phyloP scores from a whole-genome alignment of 495 filamentous ascomycete species.

The Pseudomonodictys pantanalensis region DNA sequence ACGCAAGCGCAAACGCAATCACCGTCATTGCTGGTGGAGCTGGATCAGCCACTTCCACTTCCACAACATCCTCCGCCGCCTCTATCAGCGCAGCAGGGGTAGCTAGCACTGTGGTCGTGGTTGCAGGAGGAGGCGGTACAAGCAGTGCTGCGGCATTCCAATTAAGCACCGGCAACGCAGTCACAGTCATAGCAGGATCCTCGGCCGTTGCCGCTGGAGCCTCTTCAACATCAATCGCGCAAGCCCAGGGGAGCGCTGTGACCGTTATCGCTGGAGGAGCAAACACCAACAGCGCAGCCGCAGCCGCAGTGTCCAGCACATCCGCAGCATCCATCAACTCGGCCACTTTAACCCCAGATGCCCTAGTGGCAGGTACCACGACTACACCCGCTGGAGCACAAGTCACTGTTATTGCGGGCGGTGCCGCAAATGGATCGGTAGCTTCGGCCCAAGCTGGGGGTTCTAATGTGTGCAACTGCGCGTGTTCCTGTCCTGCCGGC shows the following conservation, averaged over 20 bases:
- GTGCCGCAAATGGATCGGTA: not conserved
- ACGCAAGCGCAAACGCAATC: not conserved
- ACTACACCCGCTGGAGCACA: not conserved
- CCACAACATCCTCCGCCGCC: not conserved
- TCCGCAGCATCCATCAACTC: constrained; percentile 6
- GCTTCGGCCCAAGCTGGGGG: not conserved
- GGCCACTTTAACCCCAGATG: not conserved
- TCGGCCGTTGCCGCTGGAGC: not conserved
- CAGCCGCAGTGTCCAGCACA: not conserved
- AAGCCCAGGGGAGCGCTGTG: not conserved
- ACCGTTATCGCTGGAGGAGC: not conserved
- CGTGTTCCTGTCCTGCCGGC: constrained; percentile 18
- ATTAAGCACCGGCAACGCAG: not conserved
- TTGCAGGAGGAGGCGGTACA: not conserved
- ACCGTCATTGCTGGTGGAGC: not conserved
- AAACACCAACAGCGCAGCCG: not conserved
- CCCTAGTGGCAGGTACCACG: not conserved
- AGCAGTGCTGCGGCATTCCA: not conserved
- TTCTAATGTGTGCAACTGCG: constrained; percentile 15
- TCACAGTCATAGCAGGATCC: not conserved
- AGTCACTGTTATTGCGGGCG: constrained; percentile 19
- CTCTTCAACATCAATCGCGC: not conserved
- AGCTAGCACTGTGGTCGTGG: not conserved
- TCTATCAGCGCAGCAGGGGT: not conserved
- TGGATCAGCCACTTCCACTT: not conserved